These are phyloP conservation scores for Salvia hispanica DNA, from an alignment of 257 asterid genomes.

Conservation along the genomic window DNA sequence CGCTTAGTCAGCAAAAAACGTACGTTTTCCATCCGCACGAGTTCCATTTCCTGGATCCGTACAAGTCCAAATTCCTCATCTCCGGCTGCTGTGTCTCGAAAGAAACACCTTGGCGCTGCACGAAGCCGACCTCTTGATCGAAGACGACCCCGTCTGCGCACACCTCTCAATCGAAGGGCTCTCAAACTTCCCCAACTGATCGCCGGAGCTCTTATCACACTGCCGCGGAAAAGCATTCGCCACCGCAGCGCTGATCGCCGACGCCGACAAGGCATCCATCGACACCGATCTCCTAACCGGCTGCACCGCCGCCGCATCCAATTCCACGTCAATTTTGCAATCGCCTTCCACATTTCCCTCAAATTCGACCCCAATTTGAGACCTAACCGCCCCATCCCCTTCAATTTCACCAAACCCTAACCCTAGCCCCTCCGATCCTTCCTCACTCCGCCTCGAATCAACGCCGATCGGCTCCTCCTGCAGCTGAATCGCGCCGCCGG, in stretches of 20 bases:
- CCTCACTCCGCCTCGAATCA: constrained; percentile 35
- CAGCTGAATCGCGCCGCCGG: neutral
- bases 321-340: constrained; percentile 4
- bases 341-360: constrained; percentile 23
- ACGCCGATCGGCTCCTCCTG: neutral
- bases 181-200: constrained; percentile 16
- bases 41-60: too few species aligned
- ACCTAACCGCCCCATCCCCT: constrained; percentile 26
- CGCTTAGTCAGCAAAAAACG: too few species aligned
- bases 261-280: constrained; percentile 48
- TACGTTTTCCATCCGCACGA: too few species aligned
- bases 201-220: constrained; percentile 29
- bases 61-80: too few species aligned
- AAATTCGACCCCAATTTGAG: constrained; percentile 14
- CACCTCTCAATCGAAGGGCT: constrained; percentile 28
- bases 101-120: constrained; percentile 54
- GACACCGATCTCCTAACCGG: constrained; percentile 60
- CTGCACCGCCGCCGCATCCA: constrained; percentile 40
- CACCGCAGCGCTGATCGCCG: constrained; percentile 35
- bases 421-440: constrained; percentile 8
- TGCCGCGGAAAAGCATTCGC: constrained; percentile 32
- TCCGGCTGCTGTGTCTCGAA: constrained; percentile 40
- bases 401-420: constrained; percentile 28
- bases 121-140: constrained; percentile 56
- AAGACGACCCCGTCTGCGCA: constrained; percentile 34